Percentiles rank a stretch among this genome's conserved stretches.
Conservation (phyloP, 805 yeast species). For the Lipomyces starkeyi region DNA sequence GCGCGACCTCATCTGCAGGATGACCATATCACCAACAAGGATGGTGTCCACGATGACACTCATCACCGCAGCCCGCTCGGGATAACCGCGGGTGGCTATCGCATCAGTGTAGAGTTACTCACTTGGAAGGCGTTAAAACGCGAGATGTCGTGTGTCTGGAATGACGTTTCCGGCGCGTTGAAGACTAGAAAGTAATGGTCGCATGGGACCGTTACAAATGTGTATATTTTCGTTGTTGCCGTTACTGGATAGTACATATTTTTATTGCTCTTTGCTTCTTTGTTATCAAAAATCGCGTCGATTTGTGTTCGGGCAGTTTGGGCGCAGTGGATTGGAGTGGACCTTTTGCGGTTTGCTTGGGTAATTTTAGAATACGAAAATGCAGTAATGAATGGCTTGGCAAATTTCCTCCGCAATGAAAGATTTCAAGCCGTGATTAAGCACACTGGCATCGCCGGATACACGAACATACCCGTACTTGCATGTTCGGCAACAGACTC, state of each 20-base stretch:
- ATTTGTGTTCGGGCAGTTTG: not conserved
- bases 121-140: conserved; percentile 7
- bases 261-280: not conserved
- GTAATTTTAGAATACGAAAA: not conserved
- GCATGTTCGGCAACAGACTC: too few species aligned
- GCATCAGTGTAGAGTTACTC: conserved; percentile 1
- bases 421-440: not conserved
- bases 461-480: not conserved
- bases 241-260: not conserved
- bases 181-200: not conserved
- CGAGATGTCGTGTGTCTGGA: conserved; percentile 5
- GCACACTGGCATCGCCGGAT: not conserved
- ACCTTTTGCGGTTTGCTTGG: not conserved
- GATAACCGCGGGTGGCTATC: conserved; percentile 1
- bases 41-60: not conserved
- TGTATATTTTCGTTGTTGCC: not conserved
- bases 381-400: not conserved
- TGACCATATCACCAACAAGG: not conserved
- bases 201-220: not conserved
- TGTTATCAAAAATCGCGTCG: not conserved
- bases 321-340: conserved; percentile 3
- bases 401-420: too few species aligned
- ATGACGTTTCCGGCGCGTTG: not conserved
- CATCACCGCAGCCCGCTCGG: not conserved
- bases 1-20: not conserved